These are phyloP conservation scores for Podaxis sp. DNA, from an alignment of 768 basidiomycete genomes.

Conservation along the genomic window DNA sequence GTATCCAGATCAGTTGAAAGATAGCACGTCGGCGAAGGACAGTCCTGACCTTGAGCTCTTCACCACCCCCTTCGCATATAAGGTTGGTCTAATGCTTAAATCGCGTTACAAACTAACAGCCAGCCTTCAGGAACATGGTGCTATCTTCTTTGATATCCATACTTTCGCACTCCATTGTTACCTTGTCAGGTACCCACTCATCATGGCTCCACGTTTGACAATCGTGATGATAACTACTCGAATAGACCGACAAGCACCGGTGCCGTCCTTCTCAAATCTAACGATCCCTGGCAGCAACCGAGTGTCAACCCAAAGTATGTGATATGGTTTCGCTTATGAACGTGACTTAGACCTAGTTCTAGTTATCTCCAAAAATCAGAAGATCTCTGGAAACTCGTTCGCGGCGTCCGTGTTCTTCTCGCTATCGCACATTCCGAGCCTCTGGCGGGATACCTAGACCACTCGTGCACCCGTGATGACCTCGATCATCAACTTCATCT, in stretches of 20 bases:
- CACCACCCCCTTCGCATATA: conserved; percentile 37
- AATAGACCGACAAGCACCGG: conserved; percentile 43
- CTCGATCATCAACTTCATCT: conserved; percentile 39
- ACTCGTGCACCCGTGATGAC: conserved; percentile 26
- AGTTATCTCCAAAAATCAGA: conserved; percentile 42
- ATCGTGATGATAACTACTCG: background rate
- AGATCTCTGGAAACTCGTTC: conserved; percentile 41
- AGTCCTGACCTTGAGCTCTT: conserved; percentile 45
- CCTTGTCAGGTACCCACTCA: conserved; percentile 34
- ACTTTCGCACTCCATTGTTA: conserved; percentile 41
- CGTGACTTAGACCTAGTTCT: background rate
- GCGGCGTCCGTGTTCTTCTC: conserved; percentile 37
- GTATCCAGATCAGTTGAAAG: conserved; percentile 30
- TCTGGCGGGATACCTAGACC: conserved; percentile 36
- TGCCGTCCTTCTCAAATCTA: conserved; percentile 34
- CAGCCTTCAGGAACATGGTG: conserved; percentile 33
- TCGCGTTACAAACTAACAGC: background rate
- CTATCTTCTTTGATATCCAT: conserved; percentile 30
- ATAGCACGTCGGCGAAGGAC: conserved; percentile 36
- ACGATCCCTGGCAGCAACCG: conserved; percentile 42
- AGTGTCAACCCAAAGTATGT: conserved; percentile 43
- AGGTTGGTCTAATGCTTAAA: conserved; percentile 40
- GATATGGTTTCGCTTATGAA: background rate
- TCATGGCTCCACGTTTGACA: background rate
- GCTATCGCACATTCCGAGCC: conserved; percentile 40